Base-by-base conservation (phyloP, 768 basidiomycete species). In the Rhodotorula kratochvilovae region DNA sequence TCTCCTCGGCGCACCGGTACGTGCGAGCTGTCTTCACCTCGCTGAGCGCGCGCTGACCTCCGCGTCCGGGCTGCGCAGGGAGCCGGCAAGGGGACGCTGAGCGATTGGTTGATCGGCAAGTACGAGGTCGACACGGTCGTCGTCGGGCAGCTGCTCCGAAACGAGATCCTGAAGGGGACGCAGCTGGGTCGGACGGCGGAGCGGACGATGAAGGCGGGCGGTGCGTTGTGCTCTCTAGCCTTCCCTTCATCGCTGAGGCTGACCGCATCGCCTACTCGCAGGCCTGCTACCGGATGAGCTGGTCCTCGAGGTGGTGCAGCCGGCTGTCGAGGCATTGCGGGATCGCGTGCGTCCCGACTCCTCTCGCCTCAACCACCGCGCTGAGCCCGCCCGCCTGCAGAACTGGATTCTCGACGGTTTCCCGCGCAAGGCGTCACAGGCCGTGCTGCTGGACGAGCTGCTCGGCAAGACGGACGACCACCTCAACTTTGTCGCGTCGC, bases 361-460 rank as follows among this genome's bases (percentile, higher is more conserved):
- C 43, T 48, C 21, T 7, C 5, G 21, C 35, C 45, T 31, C 55
- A 84, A 58, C 12, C 21, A 19, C 23, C 50, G 12, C 17, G 33
- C 56, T n/a, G 19, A 54, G 33, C 27, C 15, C 43, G 27, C 56
- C 27, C 48, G 25, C 54, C 67, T 15, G 33, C 71, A 92, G 90
- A 88, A 90, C 77, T 94, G 92, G 92, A 89, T 95, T 73, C 80
- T 94, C 55, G 93, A 95, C 75, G 93, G 93, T 39, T 94, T 95
- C 77, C 93, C 93, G 62, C 87, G 92, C 48, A 95, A 92, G 19
- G 81, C 92, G 3, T 86, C 84, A n/a, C 92, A 95, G 80, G 91
- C 89, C 6, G 83, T 86, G 79, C 83, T 92, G 56, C 84, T 95
- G 16, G 89, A 94, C 81, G 82, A 83, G 29, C 86, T 91, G 80